These are phyloP conservation scores for Cyberlindnera mycetangii DNA, from an alignment of 805 yeast species.

Conservation along the genomic window DNA sequence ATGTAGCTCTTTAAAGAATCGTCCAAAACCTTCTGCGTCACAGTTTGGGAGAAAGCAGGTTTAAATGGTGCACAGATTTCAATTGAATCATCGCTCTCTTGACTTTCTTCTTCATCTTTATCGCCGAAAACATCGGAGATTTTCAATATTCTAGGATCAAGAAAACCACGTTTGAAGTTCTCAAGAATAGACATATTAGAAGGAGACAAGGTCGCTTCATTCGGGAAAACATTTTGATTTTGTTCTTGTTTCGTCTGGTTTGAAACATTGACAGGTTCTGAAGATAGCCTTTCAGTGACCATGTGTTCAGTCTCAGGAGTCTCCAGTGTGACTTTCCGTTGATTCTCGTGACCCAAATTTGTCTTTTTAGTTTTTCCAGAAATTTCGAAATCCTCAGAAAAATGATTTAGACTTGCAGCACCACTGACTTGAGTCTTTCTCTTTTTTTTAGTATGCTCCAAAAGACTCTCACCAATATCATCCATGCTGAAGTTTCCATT, in stretches of 20 bases:
- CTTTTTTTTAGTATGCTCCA: neutral
- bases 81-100: neutral
- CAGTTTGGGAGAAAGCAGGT: neutral
- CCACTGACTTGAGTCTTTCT: neutral
- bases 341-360: too few species aligned
- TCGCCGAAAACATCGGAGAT: neutral
- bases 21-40: neutral
- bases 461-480: slow-evolving; percentile 1
- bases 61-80: neutral
- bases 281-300: too few species aligned
- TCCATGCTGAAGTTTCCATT: neutral
- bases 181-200: neutral
- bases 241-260: too few species aligned
- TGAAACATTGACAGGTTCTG: too few species aligned
- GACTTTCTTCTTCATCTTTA: neutral
- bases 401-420: too few species aligned
- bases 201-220: neutral
- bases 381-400: too few species aligned
- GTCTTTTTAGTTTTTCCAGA: too few species aligned
- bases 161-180: neutral
- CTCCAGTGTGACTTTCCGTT: too few species aligned
- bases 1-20: neutral
- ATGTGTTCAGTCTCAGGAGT: too few species aligned
- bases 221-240: neutral
- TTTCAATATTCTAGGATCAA: neutral